A percentile compares a stretch with the other conserved stretches of the same genome.
These are phyloP conservation scores for Solanum corneliomulleri DNA, from an alignment of 257 asterid genomes.

Conservation along the genomic window DNA sequence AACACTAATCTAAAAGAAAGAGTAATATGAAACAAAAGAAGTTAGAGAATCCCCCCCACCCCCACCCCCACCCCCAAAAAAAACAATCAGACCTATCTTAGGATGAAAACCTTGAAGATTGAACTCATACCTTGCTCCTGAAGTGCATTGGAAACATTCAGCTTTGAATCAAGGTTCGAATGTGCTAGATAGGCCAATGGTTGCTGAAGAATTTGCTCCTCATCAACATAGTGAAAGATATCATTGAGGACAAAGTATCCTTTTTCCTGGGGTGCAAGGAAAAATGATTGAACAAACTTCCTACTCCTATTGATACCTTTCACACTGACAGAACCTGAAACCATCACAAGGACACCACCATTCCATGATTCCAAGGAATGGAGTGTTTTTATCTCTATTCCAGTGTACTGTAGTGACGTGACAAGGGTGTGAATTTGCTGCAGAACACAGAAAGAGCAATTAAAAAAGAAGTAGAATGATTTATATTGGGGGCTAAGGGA, in stretches of 20 bases:
- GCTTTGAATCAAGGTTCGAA: conserved; percentile 46
- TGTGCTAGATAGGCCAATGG: conserved; percentile 59
- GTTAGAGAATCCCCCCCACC: background rate
- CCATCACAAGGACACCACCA: conserved; percentile 90
- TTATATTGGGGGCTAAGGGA: background rate
- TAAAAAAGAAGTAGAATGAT: background rate
- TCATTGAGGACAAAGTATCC: conserved; percentile 87
- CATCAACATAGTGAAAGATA: conserved; percentile 77
- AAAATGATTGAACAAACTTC: conserved; percentile 83
- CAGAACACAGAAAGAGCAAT: conserved; percentile 9
- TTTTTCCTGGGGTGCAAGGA: conserved; percentile 94
- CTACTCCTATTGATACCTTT: conserved; percentile 56
- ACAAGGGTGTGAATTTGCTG: conserved; percentile 87
- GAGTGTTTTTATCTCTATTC: conserved; percentile 79
- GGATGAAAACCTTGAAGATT: background rate
- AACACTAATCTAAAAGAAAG: background rate
- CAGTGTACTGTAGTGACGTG: conserved; percentile 61
- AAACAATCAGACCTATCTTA: background rate
- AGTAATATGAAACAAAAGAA: background rate
- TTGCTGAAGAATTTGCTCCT: conserved; percentile 58
- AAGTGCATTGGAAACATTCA: conserved; percentile 38
- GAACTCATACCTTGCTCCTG: conserved; percentile 56
- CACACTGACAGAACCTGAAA: conserved; percentile 58
- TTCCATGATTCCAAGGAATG: conserved; percentile 95
- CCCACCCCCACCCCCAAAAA: too few species aligned